These are phyloP conservation scores for Clonostachys solani DNA, from an alignment of 2,329 filamentous ascomycete genomes.

Conservation along the genomic window DNA sequence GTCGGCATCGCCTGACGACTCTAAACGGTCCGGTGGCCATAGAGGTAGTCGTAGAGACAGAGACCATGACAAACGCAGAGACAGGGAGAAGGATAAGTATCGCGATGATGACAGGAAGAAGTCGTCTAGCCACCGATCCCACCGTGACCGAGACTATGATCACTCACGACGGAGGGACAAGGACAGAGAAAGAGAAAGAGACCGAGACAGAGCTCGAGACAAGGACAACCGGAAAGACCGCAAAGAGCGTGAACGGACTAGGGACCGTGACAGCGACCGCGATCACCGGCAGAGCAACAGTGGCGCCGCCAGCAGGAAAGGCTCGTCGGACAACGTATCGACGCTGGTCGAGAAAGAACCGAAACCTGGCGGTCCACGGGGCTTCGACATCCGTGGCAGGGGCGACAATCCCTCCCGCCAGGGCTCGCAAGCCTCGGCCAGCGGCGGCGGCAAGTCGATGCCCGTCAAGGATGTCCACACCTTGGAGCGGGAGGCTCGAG, in stretches of 20 bases:
- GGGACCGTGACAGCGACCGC: constrained; percentile 21
- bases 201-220: constrained; percentile 17
- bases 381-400: constrained; percentile 30
- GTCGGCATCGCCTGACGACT: constrained; percentile 59
- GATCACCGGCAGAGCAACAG: constrained; percentile 9
- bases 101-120: constrained; percentile 37
- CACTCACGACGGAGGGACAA: constrained; percentile 22
- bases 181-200: constrained; percentile 26
- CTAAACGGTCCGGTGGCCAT: constrained; percentile 50
- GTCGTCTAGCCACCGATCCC: constrained; percentile 31
- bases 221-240: constrained; percentile 29
- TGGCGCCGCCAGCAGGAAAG: constrained; percentile 24
- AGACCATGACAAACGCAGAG: constrained; percentile 25
- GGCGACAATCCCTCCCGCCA: constrained; percentile 7
- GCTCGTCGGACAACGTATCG: constrained; percentile 12
- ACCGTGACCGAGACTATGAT: constrained; percentile 36
- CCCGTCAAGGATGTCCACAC: constrained; percentile 56
- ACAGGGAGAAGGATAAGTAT: constrained; percentile 30
- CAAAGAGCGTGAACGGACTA: constrained; percentile 23
- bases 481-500: constrained; percentile 62
- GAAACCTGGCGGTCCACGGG: constrained; percentile 32
- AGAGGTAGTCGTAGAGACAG: constrained; percentile 51
- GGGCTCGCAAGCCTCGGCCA: background rate
- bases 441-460: background rate
- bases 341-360: constrained; percentile 15